phyloP scores from a whole-genome alignment of 2,329 filamentous ascomycete genomes.

The Sporothrix luriei region DNA sequence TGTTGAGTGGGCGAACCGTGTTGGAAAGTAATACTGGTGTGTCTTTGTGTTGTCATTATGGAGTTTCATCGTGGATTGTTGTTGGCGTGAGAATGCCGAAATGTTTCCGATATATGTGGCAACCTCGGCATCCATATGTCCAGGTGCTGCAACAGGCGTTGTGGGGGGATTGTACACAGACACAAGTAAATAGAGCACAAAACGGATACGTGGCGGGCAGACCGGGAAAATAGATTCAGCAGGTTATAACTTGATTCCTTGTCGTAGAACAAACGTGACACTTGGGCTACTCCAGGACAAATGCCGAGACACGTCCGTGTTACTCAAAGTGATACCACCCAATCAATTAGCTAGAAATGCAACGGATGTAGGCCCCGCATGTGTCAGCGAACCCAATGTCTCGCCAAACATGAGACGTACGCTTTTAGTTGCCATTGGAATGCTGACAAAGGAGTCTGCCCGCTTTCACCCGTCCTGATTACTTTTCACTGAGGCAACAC shows the following conservation, averaged over 20 bases:
- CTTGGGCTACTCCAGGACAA: too few relatives aligned
- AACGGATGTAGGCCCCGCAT: not conserved
- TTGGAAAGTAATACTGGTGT: not conserved
- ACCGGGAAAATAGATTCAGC: too few relatives aligned
- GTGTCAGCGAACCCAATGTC: conserved; percentile 10
- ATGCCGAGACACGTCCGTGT: not conserved
- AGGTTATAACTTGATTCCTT: too few relatives aligned
- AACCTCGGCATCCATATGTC: not conserved
- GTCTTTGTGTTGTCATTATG: too few relatives aligned
- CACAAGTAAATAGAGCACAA: not conserved
- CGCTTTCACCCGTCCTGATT: not conserved
- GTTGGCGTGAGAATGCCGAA: conserved; percentile 5
- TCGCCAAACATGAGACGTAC: not conserved
- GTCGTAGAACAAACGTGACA: too few relatives aligned
- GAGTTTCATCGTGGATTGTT: not conserved
- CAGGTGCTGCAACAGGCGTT: not conserved
- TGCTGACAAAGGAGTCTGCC: not conserved
- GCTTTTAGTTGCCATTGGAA: not conserved
- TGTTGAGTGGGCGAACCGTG: not conserved
- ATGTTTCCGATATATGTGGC: not conserved
- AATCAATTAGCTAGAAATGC: not conserved
- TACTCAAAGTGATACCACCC: not conserved
- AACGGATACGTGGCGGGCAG: not conserved
- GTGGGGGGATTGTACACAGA: not conserved
- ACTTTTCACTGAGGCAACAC: not conserved